Conservation (phyloP, 148 eudicot species). For the Amaranthus hypochondriacus region DNA sequence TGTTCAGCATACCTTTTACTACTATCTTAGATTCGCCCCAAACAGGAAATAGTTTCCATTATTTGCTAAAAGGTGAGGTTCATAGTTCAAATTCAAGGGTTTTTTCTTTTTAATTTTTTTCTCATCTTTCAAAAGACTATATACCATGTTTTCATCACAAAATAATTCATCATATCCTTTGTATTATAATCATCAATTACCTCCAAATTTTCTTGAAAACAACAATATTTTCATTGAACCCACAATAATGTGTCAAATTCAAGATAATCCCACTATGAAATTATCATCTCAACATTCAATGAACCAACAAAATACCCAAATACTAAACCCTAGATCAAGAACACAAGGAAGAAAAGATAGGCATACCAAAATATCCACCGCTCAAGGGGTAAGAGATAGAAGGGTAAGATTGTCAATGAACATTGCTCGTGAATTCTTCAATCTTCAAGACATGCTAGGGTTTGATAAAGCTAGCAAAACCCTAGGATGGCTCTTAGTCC, state of each 20-base stretch:
- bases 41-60: no score
- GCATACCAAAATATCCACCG: conserved; percentile 44
- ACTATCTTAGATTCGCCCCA: no score
- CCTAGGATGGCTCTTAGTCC: conserved; percentile 39
- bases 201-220: conserved; percentile 19
- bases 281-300: conserved; percentile 14
- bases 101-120: neutral
- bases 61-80: no score
- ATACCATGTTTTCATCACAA: conserved; percentile 21
- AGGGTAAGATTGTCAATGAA: conserved; percentile 44
- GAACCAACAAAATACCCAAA: neutral
- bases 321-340: conserved; percentile 2
- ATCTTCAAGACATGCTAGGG: conserved; percentile 45
- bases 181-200: conserved; percentile 7
- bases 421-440: conserved; percentile 40
- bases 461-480: conserved; percentile 48
- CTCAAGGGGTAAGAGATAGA: conserved; percentile 42
- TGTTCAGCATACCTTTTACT: no score
- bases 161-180: conserved; percentile 20
- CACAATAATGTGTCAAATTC: neutral
- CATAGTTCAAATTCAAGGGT: neutral
- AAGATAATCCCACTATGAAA: conserved; percentile 9
- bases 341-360: conserved; percentile 29
- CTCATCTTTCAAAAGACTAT: neutral
- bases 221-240: conserved; percentile 16